Evolutionary conservation across 2,329 filamentous ascomycete species (phyloP).

Genomic region (Nigrograna mackinnonii): DNA sequence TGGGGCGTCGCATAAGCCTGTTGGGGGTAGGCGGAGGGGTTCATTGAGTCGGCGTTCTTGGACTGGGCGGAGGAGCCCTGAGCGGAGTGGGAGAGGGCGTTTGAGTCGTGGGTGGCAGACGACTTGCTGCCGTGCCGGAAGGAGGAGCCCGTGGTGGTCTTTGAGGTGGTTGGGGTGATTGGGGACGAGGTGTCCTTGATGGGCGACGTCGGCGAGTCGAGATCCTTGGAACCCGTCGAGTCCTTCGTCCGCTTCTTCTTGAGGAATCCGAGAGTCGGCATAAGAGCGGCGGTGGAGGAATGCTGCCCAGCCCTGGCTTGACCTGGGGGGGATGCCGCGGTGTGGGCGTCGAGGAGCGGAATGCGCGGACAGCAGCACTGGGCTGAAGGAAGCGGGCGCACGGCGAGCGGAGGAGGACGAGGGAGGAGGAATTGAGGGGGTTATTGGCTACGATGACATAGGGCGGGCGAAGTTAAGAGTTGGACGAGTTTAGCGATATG

Average conservation of each 20-base stretch:
- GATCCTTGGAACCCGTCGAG: slow-evolving; percentile 63
- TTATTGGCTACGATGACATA: too few relatives aligned
- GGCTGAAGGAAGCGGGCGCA: slow-evolving; percentile 3
- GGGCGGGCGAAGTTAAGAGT: too few relatives aligned
- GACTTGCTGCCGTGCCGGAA: slow-evolving; percentile 35
- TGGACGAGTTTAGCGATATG: too few relatives aligned
- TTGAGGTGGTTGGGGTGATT: slow-evolving; percentile 36
- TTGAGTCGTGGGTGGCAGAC: slow-evolving; percentile 18
- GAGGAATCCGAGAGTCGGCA: slow-evolving; percentile 95
- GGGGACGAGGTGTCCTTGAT: slow-evolving; percentile 59
- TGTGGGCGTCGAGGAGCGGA: slow-evolving; percentile 10
- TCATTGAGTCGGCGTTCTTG: slow-evolving; percentile 46
- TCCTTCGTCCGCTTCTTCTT: slow-evolving; percentile 99
- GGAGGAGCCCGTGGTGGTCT: slow-evolving; percentile 28
- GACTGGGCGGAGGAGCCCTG: slow-evolving; percentile 17
- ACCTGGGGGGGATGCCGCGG: slow-evolving; percentile 13
- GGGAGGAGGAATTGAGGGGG: neutral
- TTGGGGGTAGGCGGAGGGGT: slow-evolving; percentile 38
- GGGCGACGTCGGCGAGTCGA: slow-evolving; percentile 69
- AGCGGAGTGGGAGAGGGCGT: slow-evolving; percentile 16
- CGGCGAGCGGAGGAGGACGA: neutral
- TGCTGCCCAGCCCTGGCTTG: slow-evolving; percentile 26
- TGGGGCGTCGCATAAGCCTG: slow-evolving; percentile 34
- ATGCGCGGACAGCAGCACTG: slow-evolving; percentile 11
- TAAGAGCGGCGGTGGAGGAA: slow-evolving; percentile 49